phyloP scores from a whole-genome alignment of 164 flowering plant species.

The Amborella trichopoda region DNA sequence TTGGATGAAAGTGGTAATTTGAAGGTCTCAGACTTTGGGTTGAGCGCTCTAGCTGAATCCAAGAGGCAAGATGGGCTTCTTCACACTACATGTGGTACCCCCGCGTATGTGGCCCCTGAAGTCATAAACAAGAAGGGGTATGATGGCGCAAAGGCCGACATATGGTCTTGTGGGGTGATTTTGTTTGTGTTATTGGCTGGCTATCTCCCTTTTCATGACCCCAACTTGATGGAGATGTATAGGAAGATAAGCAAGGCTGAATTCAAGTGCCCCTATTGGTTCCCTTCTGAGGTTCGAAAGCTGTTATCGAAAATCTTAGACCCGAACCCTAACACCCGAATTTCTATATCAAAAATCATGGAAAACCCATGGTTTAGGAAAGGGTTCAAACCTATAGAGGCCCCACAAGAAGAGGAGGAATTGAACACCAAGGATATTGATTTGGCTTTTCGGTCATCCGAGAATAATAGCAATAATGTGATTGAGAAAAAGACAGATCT shows the following conservation, averaged over 20 bases:
- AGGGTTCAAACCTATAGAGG: conserved; percentile 17
- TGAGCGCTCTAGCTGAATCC: conserved; percentile 61
- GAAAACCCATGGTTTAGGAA: conserved; percentile 58
- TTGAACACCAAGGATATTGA: conserved; percentile 8
- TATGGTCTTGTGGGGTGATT: conserved; percentile 86
- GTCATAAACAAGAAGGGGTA: conserved; percentile 66
- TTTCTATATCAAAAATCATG: conserved; percentile 49
- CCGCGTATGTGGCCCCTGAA: conserved; percentile 85
- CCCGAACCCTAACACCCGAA: conserved; percentile 53
- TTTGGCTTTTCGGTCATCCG: conserved; percentile 7
- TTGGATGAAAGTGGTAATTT: conserved; percentile 66
- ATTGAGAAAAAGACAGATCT: neutral
- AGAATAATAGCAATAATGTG: conserved; percentile 2
- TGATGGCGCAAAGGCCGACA: conserved; percentile 74
- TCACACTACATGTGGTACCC: conserved; percentile 82
- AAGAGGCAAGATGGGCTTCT: conserved; percentile 66
- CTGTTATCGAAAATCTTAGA: conserved; percentile 46
- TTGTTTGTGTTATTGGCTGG: conserved; percentile 65
- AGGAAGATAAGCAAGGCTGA: conserved; percentile 65
- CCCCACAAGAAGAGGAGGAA: conserved; percentile 13
- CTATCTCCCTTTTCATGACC: conserved; percentile 71
- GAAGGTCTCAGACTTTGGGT: conserved; percentile 73
- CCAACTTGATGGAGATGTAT: conserved; percentile 81
- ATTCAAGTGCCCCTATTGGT: conserved; percentile 60
- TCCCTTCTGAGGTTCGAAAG: conserved; percentile 43